These are phyloP conservation scores for Rhodocollybia butyracea DNA, from an alignment of 768 basidiomycete species.

Conservation along the genomic window DNA sequence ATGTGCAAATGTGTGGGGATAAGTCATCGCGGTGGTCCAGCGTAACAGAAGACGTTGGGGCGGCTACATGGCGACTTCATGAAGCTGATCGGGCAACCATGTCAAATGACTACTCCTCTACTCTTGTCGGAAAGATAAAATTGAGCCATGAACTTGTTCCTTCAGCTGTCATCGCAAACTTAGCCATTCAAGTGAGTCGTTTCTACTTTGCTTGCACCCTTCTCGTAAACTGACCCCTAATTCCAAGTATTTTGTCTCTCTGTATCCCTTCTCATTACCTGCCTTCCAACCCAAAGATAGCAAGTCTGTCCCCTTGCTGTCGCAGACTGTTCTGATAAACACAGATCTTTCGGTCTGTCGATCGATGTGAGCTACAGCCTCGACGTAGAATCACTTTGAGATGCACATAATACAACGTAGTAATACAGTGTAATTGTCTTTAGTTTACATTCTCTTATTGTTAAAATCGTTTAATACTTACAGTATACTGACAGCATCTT, in stretches of 20 bases:
- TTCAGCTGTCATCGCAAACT: slow-evolving; percentile 2
- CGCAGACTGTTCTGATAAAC: neutral
- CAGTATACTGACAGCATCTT: neutral
- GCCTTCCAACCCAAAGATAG: neutral
- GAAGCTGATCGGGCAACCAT: neutral
- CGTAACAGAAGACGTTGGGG: neutral
- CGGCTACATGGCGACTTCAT: neutral
- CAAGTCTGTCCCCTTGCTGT: neutral
- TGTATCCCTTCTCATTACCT: slow-evolving; percentile 3
- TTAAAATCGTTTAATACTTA: neutral
- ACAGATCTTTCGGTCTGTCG: neutral
- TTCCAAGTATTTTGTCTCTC: neutral
- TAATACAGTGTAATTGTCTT: neutral
- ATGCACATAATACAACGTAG: neutral
- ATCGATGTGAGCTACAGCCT: neutral
- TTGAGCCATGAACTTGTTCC: neutral
- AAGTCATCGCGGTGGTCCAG: slow-evolving; percentile 6
- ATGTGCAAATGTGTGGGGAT: slow-evolving; percentile 7
- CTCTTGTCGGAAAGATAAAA: neutral
- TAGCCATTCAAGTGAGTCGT: slow-evolving; percentile 2
- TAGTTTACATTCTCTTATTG: neutral
- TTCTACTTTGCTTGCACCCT: neutral
- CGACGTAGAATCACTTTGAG: neutral
- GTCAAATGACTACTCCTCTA: neutral
- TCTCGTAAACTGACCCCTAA: neutral